These are phyloP conservation scores for Starmerella apis DNA, from an alignment of 805 yeast species.

Conservation along the genomic window DNA sequence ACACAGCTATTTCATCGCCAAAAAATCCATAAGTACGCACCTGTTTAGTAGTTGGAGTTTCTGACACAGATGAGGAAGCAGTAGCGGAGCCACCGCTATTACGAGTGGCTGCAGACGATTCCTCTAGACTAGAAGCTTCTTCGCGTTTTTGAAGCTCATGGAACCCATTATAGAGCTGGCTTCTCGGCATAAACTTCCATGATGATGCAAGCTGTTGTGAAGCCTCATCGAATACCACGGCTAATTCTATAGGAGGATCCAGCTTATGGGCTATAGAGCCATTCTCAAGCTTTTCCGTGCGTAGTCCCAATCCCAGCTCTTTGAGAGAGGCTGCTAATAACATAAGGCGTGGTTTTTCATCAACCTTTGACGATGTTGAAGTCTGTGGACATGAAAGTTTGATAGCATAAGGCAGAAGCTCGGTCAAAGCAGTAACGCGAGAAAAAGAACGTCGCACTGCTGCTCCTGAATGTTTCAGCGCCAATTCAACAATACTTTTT, in stretches of 20 bases:
- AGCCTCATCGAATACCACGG: slow-evolving; percentile 20
- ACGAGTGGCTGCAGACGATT: background rate
- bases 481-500: slow-evolving; percentile 28
- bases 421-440: slow-evolving; percentile 20
- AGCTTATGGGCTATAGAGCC: slow-evolving; percentile 28
- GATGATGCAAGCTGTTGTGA: background rate
- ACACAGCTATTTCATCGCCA: slow-evolving; percentile 12
- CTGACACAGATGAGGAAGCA: background rate
- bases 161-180: slow-evolving; percentile 11
- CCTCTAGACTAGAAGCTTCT: background rate
- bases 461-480: slow-evolving; percentile 23
- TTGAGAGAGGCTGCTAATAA: slow-evolving; percentile 25
- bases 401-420: slow-evolving; percentile 30
- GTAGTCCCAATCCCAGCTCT: slow-evolving; percentile 23
- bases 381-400: slow-evolving; percentile 26
- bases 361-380: slow-evolving; percentile 14
- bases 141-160: slow-evolving; percentile 1
- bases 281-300: slow-evolving; percentile 27
- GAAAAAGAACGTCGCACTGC: slow-evolving; percentile 16
- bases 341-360: slow-evolving; percentile 17
- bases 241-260: slow-evolving; percentile 32
- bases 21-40: slow-evolving; percentile 19
- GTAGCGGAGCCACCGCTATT: background rate
- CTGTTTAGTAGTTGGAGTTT: background rate
- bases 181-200: slow-evolving; percentile 15